These are phyloP conservation scores for Phytophthora sp. DNA, from an alignment of 352 stramenopile species.

Conservation along the genomic window DNA sequence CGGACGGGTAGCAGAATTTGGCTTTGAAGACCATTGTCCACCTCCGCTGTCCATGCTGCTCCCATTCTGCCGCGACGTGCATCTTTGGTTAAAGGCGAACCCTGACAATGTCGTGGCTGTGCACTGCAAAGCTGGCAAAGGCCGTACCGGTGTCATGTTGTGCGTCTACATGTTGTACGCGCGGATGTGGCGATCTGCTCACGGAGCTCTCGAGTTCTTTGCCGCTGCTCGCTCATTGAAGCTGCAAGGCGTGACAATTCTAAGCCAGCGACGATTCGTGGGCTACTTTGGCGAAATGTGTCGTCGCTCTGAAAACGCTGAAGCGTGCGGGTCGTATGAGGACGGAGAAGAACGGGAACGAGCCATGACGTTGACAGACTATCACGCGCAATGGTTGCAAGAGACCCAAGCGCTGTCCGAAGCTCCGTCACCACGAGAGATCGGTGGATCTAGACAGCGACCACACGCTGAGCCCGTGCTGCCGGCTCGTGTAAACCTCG, in stretches of 20 bases:
- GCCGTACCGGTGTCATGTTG: slow-evolving; percentile 91
- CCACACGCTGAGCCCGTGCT: slow-evolving; percentile 38
- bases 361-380: slow-evolving; percentile 44
- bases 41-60: slow-evolving; percentile 76
- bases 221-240: slow-evolving; percentile 75
- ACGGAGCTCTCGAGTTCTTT: slow-evolving; percentile 76
- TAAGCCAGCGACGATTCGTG: slow-evolving; percentile 81
- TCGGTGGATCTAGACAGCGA: slow-evolving; percentile 7
- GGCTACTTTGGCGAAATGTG: slow-evolving; percentile 75
- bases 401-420: slow-evolving; percentile 35
- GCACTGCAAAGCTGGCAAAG: slow-evolving; percentile 92
- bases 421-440: slow-evolving; percentile 22
- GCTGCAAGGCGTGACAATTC: slow-evolving; percentile 83
- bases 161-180: slow-evolving; percentile 80
- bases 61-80: slow-evolving; percentile 73
- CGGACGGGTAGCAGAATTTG: slow-evolving; percentile 71
- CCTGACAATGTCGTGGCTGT: slow-evolving; percentile 85
- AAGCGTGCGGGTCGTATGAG: slow-evolving; percentile 25
- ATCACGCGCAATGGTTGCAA: slow-evolving; percentile 55
- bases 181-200: slow-evolving; percentile 58
- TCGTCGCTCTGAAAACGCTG: slow-evolving; percentile 30
- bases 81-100: slow-evolving; percentile 58
- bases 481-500: slow-evolving; percentile 42
- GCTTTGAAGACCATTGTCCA: slow-evolving; percentile 90
- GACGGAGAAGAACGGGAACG: slow-evolving; percentile 35